These are phyloP conservation scores for Geosmithia flava DNA, from an alignment of 2,329 filamentous ascomycete genomes.

Conservation along the genomic window DNA sequence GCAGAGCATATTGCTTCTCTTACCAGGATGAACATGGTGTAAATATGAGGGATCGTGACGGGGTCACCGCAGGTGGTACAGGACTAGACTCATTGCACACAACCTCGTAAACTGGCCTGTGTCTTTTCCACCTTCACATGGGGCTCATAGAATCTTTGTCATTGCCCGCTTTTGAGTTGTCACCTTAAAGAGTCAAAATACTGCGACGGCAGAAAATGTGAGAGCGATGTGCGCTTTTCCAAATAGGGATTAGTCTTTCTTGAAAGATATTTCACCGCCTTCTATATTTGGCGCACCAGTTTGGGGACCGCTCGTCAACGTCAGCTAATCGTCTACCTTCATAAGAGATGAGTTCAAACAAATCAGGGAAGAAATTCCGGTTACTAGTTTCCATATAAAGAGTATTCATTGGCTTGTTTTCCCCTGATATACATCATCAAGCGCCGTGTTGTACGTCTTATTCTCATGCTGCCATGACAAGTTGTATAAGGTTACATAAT, in stretches of 20 bases:
- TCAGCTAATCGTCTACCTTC: no score
- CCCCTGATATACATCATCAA: no score
- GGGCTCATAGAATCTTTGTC: neutral
- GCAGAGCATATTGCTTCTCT: neutral
- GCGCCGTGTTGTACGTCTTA: no score
- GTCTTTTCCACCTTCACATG: neutral
- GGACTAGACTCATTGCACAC: neutral
- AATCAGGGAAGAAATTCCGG: no score
- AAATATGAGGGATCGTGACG: neutral
- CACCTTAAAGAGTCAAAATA: neutral
- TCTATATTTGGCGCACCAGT: neutral
- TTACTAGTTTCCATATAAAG: no score
- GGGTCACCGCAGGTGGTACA: neutral
- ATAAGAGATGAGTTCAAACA: no score
- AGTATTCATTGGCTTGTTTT: no score
- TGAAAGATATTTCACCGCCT: neutral
- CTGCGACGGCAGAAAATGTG: neutral
- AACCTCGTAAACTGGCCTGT: neutral
- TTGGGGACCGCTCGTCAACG: no score
- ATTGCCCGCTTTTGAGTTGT: neutral
- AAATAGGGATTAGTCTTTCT: neutral
- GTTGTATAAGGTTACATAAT: no score
- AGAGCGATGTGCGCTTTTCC: neutral
- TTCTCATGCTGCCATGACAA: no score
- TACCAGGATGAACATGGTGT: constrained; percentile 40